Base-by-base conservation (phyloP, 2,329 filamentous ascomycete species). In the Cladobotryum mycophilum region DNA sequence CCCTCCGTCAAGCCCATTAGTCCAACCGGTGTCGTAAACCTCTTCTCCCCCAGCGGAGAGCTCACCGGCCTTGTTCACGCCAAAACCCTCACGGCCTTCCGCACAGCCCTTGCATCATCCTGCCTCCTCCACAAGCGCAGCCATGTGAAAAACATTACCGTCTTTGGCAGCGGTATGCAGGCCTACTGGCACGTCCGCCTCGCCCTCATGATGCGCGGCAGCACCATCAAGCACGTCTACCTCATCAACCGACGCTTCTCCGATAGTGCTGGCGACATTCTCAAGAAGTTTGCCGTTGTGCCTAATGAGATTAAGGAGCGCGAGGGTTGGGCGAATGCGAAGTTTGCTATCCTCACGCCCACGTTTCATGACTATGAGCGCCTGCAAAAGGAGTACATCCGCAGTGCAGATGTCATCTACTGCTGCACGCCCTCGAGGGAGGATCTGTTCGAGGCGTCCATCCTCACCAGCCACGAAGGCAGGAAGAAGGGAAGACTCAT, bases 171-270 rank as follows among this genome's bases (percentile, higher is more conserved):
- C 34, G 92, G 92, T 42, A 83, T 86, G 59, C 91, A 96, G 71
- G 92, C 92, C 12, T 95, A 92, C 72, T 97, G 91, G 91, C 92
- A 96, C 65, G 82, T 95, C 41, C 85, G 90, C 1, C 78, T 97
- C 4, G 85, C 91, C 0, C 76, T 97, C 11, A 76, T 92, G 56
- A 76, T 93, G 45, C 85, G 79, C 18, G 81, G 81, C 2, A 49
- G 71, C 42, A 88, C 89, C 17, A 85, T 96, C 59, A 84, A 85
- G 60, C 81, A 86, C 52, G 79, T 96, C 44, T 85, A 92, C 69
- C 85, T 96, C 61, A 84, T 96, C 64, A 95, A 91, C 62, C 84
- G 88, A 34, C 75, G 76, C 48, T 88, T 88, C 62, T 78, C 74
- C 48, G 76, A 82, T 8, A 76, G 73, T 41, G 81, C 80, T 1